These are phyloP conservation scores for Penicillium bialowiezense DNA, from an alignment of 495 filamentous ascomycete species.

Conservation along the genomic window DNA sequence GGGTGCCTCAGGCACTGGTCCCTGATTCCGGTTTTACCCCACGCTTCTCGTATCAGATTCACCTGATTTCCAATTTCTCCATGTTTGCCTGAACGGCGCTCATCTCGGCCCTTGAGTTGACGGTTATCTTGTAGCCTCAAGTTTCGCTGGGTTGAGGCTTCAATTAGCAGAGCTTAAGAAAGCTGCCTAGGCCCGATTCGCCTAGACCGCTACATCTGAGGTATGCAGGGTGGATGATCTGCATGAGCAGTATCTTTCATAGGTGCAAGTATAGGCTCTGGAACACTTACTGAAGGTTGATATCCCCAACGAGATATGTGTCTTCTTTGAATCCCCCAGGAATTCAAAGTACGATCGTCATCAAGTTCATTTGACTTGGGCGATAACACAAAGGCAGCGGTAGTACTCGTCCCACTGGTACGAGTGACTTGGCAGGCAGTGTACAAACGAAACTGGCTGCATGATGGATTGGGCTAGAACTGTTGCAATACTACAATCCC, in stretches of 20 bases:
- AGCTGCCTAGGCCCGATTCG: neutral
- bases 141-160: neutral
- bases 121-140: neutral
- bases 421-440: neutral
- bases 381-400: neutral
- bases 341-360: neutral
- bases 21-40: conserved; percentile 2
- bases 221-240: conserved; percentile 4
- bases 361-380: neutral
- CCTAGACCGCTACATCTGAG: neutral
- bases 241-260: neutral
- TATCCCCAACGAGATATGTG: neutral
- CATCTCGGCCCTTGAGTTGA: neutral
- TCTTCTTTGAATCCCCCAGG: neutral
- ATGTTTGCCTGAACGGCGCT: neutral
- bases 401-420: neutral
- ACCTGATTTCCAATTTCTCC: neutral
- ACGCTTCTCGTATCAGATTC: conserved; percentile 1
- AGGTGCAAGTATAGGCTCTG: neutral
- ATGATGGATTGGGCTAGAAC: neutral
- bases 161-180: neutral
- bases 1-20: neutral
- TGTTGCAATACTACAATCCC: neutral
- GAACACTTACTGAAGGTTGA: neutral
- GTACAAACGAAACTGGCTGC: neutral